phyloP scores from a whole-genome alignment of 2,329 filamentous ascomycete genomes.

The Stachybotrys chlorohalonatus region DNA sequence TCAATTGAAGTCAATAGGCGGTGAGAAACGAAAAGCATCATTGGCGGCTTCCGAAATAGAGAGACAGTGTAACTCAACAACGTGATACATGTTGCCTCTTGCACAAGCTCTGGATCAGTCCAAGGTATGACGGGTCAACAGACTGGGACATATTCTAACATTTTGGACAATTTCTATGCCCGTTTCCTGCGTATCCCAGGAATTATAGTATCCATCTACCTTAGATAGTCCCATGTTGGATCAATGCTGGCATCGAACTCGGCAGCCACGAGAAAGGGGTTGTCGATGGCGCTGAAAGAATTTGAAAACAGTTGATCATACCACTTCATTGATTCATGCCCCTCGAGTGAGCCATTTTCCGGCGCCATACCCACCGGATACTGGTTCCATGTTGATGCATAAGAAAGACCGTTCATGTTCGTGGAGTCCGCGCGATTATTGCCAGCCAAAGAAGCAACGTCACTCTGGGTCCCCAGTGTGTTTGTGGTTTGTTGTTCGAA shows the following conservation, averaged over 20 bases:
- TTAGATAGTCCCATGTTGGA: conserved; percentile 19
- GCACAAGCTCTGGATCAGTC: too few species aligned
- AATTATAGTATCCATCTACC: not conserved
- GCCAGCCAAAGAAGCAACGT: not conserved
- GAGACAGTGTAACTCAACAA: too few species aligned
- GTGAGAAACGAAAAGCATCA: too few species aligned
- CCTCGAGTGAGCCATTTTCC: conserved; percentile 11
- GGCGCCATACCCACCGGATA: not conserved
- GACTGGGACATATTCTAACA: not conserved
- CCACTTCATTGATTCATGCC: conserved; percentile 25
- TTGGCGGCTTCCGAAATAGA: too few species aligned
- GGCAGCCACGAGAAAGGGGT: conserved; percentile 20
- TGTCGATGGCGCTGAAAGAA: conserved; percentile 22
- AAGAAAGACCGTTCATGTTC: not conserved
- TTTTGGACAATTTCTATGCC: not conserved
- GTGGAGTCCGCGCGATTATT: not conserved
- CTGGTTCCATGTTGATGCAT: not conserved
- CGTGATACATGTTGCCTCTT: too few species aligned
- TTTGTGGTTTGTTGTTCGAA: not conserved
- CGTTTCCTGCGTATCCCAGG: not conserved
- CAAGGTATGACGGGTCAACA: too few species aligned
- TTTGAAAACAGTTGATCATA: conserved; percentile 24
- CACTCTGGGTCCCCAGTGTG: not conserved
- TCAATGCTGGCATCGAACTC: conserved; percentile 22
- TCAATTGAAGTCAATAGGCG: too few species aligned